Conservation (phyloP, 257 asterid genomes). For the Agastache rugosa region DNA sequence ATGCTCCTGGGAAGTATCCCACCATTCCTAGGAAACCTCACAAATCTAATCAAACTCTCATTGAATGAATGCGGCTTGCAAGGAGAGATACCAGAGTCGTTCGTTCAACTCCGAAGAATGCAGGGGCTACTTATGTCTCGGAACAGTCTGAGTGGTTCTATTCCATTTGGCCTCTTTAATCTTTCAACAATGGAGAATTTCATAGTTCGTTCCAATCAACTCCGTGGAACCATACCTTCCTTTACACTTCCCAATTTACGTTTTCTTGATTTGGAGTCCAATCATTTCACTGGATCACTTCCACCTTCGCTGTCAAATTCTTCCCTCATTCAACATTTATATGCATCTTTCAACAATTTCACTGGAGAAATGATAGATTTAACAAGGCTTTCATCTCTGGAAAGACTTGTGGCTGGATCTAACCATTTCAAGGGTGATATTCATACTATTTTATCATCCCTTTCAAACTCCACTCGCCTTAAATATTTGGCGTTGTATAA, state of each 20-base stretch:
- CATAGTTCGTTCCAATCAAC: too few species aligned
- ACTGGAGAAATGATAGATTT: slow-evolving; percentile 37
- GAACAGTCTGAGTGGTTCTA: not conserved
- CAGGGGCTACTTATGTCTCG: rapidly evolving
- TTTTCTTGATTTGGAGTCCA: slow-evolving; percentile 10
- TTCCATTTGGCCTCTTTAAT: not conserved
- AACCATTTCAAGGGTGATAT: not conserved
- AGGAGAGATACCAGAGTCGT: slow-evolving; percentile 10
- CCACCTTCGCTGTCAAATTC: slow-evolving; percentile 39
- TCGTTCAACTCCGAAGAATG: not conserved
- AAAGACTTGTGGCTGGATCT: not conserved
- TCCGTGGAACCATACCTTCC: slow-evolving; percentile 39
- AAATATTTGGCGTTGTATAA: not conserved
- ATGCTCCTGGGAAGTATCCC: not conserved
- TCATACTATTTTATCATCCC: slow-evolving; percentile 31
- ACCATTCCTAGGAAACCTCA: slow-evolving; percentile 3
- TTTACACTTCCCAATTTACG: slow-evolving; percentile 32
- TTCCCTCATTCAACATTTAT: not conserved
- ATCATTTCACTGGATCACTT: slow-evolving; percentile 34
- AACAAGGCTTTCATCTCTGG: not conserved
- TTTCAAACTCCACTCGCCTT: slow-evolving; percentile 42
- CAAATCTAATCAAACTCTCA: not conserved
- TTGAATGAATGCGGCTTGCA: not conserved
- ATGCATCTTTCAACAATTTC: slow-evolving; percentile 22
- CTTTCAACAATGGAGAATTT: not conserved